A percentile compares a stretch with the other conserved stretches of the same genome.
These are phyloP conservation scores for Mucor saturninus DNA, from an alignment of 371 early-diverging fungal genomes.

Conservation along the genomic window DNA sequence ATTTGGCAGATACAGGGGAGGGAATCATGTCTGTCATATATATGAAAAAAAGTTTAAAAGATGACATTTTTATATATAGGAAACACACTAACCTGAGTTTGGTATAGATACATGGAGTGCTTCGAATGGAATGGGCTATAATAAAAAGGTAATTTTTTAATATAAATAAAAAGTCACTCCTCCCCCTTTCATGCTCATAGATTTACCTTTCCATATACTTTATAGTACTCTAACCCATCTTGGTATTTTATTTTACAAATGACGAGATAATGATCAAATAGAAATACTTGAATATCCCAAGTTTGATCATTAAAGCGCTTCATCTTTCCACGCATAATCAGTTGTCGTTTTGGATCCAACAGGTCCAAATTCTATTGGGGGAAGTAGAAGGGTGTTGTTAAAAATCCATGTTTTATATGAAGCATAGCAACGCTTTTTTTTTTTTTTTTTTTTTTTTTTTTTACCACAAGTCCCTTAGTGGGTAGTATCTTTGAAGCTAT, in stretches of 20 bases:
- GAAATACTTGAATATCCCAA: conserved; percentile 73
- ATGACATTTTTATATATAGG: no score
- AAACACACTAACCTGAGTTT: conserved; percentile 24
- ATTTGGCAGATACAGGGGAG: neutral
- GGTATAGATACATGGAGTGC: conserved; percentile 59
- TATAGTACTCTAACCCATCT: conserved; percentile 45
- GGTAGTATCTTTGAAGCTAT: conserved; percentile 34
- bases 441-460: no score
- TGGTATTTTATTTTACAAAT: conserved; percentile 69
- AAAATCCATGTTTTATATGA: no score
- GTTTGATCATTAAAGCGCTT: conserved; percentile 59
- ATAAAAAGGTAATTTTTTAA: conserved; percentile 11
- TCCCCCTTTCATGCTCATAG: neutral
- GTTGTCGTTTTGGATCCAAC: conserved; percentile 69
- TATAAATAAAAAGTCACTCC: neutral
- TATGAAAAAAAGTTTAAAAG: neutral
- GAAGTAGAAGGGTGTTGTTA: neutral
- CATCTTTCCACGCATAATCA: conserved; percentile 83
- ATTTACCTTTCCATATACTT: conserved; percentile 44
- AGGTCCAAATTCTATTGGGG: conserved; percentile 70
- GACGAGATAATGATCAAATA: conserved; percentile 89
- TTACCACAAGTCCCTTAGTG: conserved; percentile 12
- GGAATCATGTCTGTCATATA: conserved; percentile 6
- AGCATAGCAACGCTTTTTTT: no score
- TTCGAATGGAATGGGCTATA: conserved; percentile 74